A percentile compares a stretch with the other conserved stretches of the same genome.
Conservation (phyloP, 1,284 basidiomycete genomes). For the Salmacisia buchloeana region DNA sequence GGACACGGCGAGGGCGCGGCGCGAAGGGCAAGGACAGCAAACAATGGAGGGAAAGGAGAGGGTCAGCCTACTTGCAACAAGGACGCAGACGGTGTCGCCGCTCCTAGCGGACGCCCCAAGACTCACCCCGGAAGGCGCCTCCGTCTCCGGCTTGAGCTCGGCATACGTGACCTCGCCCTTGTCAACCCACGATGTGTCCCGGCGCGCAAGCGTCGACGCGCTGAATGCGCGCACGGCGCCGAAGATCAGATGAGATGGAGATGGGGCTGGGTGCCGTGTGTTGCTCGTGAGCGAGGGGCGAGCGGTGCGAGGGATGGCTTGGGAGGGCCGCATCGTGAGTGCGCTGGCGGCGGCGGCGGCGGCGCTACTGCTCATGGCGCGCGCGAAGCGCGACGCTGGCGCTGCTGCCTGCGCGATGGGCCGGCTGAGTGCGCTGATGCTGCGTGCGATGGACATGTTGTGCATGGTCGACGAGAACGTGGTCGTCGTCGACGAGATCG, state of each 20-base stretch:
- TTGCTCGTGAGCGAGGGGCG: not conserved
- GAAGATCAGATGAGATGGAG: not conserved
- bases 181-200: conserved; percentile 33
- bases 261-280: not conserved
- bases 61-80: not conserved
- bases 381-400: not conserved
- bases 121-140: conserved; percentile 72
- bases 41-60: not conserved
- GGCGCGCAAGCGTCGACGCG: conserved; percentile 1
- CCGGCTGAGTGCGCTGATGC: not conserved
- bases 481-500: no score
- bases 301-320: not conserved
- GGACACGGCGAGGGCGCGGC: conserved; percentile 51
- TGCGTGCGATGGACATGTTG: not conserved
- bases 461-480: not conserved
- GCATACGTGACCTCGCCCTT: conserved; percentile 64
- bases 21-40: not conserved
- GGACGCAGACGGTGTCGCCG: not conserved
- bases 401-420: not conserved
- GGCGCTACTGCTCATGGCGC: not conserved
- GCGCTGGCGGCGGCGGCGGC: not conserved
- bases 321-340: not conserved
- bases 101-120: not conserved
- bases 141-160: conserved; percentile 74
- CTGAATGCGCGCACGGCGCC: not conserved